Evolutionary conservation across 805 yeast genomes (phyloP).

Genomic region (Kodamaea leandrae): DNA sequence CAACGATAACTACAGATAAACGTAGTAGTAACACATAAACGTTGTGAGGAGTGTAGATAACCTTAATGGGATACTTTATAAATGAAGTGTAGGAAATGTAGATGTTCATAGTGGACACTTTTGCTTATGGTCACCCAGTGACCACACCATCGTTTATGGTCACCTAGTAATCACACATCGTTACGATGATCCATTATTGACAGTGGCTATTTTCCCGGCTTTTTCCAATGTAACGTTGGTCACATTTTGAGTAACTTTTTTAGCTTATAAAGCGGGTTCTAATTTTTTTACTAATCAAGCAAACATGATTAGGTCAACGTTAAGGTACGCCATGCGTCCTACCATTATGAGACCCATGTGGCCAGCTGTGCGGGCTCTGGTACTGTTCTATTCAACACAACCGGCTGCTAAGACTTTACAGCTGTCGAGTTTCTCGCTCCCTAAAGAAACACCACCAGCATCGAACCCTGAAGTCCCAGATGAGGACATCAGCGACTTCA

Average conservation of each 20-base stretch:
- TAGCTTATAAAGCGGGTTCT: too few species aligned
- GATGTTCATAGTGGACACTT: too few species aligned
- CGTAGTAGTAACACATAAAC: background rate
- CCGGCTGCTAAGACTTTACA: constrained; percentile 21
- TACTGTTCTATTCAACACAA: background rate
- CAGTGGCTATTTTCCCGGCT: too few species aligned
- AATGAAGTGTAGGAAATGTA: too few species aligned
- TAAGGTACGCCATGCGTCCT: background rate
- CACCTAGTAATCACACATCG: too few species aligned
- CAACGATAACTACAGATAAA: constrained; percentile 33
- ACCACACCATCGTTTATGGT: too few species aligned
- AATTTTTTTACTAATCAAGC: constrained; percentile 3
- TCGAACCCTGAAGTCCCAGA: constrained; percentile 15
- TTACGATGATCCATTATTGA: too few species aligned
- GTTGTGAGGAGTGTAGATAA: too few species aligned
- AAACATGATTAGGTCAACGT: background rate
- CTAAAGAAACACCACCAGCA: constrained; percentile 17
- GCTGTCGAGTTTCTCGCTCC: constrained; percentile 29
- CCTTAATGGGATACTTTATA: too few species aligned
- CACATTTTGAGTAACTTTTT: too few species aligned
- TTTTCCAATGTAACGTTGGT: too few species aligned
- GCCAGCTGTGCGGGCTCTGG: background rate
- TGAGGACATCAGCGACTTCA: constrained; percentile 30
- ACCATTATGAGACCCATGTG: background rate
- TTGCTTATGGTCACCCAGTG: too few species aligned